Percentiles rank a stretch among this genome's conserved stretches.
These are phyloP conservation scores for Cyathus striatus DNA, from an alignment of 768 basidiomycete species.

Conservation along the genomic window DNA sequence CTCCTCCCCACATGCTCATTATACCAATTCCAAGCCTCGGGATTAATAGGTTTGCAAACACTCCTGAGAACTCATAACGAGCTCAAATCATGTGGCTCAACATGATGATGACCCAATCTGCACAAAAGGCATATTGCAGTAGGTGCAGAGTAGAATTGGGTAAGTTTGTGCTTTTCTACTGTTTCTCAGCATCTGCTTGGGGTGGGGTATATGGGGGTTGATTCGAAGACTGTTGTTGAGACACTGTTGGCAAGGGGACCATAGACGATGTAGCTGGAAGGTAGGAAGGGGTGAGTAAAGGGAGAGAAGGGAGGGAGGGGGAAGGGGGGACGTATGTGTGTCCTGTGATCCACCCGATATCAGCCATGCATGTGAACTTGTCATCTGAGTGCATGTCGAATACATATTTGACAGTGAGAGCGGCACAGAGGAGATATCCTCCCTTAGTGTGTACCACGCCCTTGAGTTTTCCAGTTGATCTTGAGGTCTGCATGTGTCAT, in stretches of 20 bases:
- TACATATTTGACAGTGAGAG: conserved; percentile 92
- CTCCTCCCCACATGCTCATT: conserved; percentile 87
- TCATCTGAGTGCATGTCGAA: conserved; percentile 98
- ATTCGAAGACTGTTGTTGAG: conserved; percentile 89
- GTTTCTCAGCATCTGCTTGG: conserved; percentile 96
- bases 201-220: conserved; percentile 94
- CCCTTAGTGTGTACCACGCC: conserved; percentile 90
- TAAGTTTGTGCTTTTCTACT: conserved; percentile 88
- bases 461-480: conserved; percentile 94
- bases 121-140: conserved; percentile 91
- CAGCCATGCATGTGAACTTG: conserved; percentile 96
- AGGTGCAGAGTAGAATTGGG: conserved; percentile 94
- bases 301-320: conserved; percentile 4
- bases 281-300: conserved; percentile 4
- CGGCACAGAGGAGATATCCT: conserved; percentile 88
- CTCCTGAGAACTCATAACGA: conserved; percentile 83
- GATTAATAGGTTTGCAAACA: conserved; percentile 98
- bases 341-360: conserved; percentile 98
- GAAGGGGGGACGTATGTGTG: conserved; percentile 54
- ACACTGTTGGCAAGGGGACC: conserved; percentile 87
- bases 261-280: conserved; percentile 83
- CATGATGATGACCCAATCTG: conserved; percentile 78
- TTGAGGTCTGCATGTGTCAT: conserved; percentile 63
- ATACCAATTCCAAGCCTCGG: conserved; percentile 99
- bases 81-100: conserved; percentile 76